Percentiles rank a stretch among this genome's conserved stretches.
Evolutionary conservation across 2,329 filamentous ascomycete genomes (phyloP).

Genomic region (Verticillium dahliae): DNA sequence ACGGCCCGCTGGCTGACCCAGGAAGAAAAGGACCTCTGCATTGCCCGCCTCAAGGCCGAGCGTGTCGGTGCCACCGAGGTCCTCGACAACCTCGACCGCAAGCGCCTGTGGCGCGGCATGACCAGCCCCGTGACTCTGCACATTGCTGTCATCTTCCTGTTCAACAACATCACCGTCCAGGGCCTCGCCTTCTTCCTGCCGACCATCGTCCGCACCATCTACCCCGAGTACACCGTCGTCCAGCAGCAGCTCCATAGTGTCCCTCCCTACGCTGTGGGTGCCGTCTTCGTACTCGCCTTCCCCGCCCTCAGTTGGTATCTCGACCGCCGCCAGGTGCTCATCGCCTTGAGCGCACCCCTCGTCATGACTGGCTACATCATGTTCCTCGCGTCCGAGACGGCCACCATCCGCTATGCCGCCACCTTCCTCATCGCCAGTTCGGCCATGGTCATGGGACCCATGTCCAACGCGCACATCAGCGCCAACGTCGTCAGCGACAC

Average conservation of each 20-base stretch:
- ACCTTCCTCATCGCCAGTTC: slow-evolving; percentile 63
- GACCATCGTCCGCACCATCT: slow-evolving; percentile 63
- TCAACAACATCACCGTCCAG: slow-evolving; percentile 66
- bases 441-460: slow-evolving; percentile 55
- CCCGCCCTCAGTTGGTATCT: slow-evolving; percentile 55
- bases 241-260: slow-evolving; percentile 65
- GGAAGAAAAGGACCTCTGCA: slow-evolving; percentile 60
- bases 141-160: slow-evolving; percentile 52
- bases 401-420: slow-evolving; percentile 57
- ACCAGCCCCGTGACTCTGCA: slow-evolving; percentile 54
- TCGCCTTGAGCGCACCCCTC: slow-evolving; percentile 52
- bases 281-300: slow-evolving; percentile 57
- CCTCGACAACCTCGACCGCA: slow-evolving; percentile 53
- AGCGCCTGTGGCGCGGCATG: slow-evolving; percentile 55
- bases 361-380: slow-evolving; percentile 66
- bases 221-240: slow-evolving; percentile 49
- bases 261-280: slow-evolving; percentile 63
- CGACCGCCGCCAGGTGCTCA: slow-evolving; percentile 54
- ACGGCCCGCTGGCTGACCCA: slow-evolving; percentile 59
- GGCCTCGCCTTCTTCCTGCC: slow-evolving; percentile 64
- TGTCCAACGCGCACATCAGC: slow-evolving; percentile 61
- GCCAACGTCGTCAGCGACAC: slow-evolving; percentile 69
- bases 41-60: slow-evolving; percentile 63
- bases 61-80: slow-evolving; percentile 53
- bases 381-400: slow-evolving; percentile 52